Percentiles rank a stretch among this genome's conserved stretches.
phyloP scores from a whole-genome alignment of 371 early-diverging fungal genomes.

The Mucor saturninus region DNA sequence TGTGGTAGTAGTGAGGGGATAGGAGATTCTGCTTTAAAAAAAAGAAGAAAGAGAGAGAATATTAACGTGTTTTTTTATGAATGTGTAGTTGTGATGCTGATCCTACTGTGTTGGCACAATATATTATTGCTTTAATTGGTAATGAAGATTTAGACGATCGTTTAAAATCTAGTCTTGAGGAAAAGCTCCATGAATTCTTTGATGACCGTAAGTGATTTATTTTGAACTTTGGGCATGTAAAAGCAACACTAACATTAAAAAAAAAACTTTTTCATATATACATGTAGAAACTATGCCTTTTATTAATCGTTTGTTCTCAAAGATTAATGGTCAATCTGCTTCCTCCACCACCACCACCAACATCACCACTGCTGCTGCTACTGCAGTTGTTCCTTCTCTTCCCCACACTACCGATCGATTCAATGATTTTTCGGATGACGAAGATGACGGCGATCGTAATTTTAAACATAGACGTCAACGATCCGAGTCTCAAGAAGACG shows the following conservation, averaged over 20 bases:
- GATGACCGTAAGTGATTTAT: conserved; percentile 56
- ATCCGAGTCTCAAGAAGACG: conserved; percentile 41
- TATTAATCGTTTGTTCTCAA: conserved; percentile 66
- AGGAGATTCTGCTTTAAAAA: neutral
- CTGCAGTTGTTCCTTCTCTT: no score
- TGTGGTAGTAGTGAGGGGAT: no score
- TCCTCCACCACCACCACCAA: no score
- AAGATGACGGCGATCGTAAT: conserved; percentile 72
- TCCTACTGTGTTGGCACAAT: conserved; percentile 77
- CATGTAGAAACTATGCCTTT: conserved; percentile 69
- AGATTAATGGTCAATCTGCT: conserved; percentile 33
- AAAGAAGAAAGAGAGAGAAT: neutral
- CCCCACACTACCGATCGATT: conserved; percentile 25
- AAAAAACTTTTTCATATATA: neutral
- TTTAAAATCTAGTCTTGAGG: conserved; percentile 41
- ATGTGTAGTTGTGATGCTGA: conserved; percentile 85
- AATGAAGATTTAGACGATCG: conserved; percentile 60
- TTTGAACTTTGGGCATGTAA: neutral
- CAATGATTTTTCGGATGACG: conserved; percentile 64
- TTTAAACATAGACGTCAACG: conserved; percentile 75
- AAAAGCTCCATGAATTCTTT: conserved; percentile 61
- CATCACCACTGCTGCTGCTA: no score
- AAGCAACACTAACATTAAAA: no score
- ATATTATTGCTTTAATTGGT: conserved; percentile 77
- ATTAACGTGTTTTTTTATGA: conserved; percentile 42